These are phyloP conservation scores for Coffea humblotiana DNA, from an alignment of 305 asterid species.

Conservation along the genomic window DNA sequence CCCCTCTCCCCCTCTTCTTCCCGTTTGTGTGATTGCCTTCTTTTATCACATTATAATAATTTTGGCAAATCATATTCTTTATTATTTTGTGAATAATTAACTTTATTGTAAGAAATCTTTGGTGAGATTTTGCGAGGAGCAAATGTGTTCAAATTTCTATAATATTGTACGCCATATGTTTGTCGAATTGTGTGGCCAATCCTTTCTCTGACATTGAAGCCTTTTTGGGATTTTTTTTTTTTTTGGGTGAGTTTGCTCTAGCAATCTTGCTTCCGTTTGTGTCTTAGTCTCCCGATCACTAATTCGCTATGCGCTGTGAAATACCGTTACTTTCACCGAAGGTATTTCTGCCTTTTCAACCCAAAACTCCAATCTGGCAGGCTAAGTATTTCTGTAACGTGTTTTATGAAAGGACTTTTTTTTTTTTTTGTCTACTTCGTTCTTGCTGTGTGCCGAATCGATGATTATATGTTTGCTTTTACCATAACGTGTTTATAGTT, in stretches of 20 bases:
- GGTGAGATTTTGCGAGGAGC: too few relatives aligned
- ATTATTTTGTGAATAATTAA: too few relatives aligned
- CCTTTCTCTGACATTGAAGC: not conserved
- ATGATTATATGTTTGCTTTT: not conserved
- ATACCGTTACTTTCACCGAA: not conserved
- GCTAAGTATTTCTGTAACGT: too few relatives aligned
- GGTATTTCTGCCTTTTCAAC: not conserved
- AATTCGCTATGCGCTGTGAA: not conserved
- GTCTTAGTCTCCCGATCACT: not conserved
- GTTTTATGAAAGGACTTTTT: too few relatives aligned
- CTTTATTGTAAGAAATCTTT: too few relatives aligned
- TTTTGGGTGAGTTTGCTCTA: not conserved
- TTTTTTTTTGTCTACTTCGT: not conserved
- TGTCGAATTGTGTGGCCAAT: constrained; percentile 5
- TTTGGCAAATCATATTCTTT: too few relatives aligned
- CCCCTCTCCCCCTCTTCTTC: too few relatives aligned
- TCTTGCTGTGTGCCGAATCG: not conserved
- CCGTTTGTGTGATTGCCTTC: too few relatives aligned
- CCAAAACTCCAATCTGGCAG: not conserved
- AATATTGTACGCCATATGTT: constrained; percentile 12
- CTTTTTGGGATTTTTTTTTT: not conserved
- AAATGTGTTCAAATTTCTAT: too few relatives aligned
- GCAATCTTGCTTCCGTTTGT: not conserved
- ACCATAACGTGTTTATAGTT: not conserved
- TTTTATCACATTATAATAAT: too few relatives aligned